These are phyloP conservation scores for Penicillium roqueforti DNA, from an alignment of 495 filamentous ascomycete species.

Conservation along the genomic window DNA sequence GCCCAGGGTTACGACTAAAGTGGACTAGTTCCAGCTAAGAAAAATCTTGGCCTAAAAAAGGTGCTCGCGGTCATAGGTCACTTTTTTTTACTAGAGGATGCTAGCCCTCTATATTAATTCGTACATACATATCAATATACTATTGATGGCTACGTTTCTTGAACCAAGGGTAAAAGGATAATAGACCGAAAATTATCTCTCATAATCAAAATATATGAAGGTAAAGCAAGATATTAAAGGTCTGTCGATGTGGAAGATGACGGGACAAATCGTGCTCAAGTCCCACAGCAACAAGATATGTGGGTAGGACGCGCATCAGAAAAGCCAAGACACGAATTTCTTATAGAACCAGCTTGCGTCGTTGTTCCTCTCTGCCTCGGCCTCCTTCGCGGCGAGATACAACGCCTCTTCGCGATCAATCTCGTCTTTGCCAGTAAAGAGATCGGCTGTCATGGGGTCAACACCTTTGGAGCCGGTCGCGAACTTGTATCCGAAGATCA, in stretches of 20 bases:
- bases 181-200: not conserved
- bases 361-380: constrained; percentile 35
- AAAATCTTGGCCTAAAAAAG: too few species aligned
- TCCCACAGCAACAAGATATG: not conserved
- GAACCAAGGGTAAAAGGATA: constrained; percentile 42
- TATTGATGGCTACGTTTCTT: too few species aligned
- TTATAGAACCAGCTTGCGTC: constrained; percentile 53
- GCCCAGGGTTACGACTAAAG: too few species aligned
- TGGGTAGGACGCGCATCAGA: constrained; percentile 33
- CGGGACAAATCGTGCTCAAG: not conserved
- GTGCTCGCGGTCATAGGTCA: too few species aligned
- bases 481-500: not conserved
- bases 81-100: too few species aligned
- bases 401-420: constrained; percentile 72
- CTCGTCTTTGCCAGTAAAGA: constrained; percentile 66
- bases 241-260: not conserved
- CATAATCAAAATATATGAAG: not conserved
- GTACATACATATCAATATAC: too few species aligned
- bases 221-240: not conserved
- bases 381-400: constrained; percentile 55
- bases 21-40: too few species aligned
- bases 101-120: too few species aligned
- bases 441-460: constrained; percentile 55
- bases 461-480: constrained; percentile 40
- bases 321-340: constrained; percentile 63